Evolutionary conservation across 1,284 basidiomycete genomes (phyloP), one percentile per base, ranked within the genome.

Genomic region (Xerocomus amazonicus): DNA sequence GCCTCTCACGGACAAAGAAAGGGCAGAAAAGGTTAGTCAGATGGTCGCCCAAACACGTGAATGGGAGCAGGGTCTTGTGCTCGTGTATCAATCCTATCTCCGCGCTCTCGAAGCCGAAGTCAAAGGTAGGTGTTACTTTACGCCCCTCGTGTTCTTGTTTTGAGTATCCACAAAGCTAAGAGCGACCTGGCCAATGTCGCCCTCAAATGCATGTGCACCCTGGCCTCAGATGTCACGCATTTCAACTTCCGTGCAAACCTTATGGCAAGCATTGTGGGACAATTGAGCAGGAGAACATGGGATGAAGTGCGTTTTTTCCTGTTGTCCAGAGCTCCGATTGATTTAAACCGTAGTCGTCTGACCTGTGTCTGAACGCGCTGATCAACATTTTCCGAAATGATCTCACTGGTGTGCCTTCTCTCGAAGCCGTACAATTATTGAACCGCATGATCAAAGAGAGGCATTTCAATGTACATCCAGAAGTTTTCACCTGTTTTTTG

Each of bases 241-340:
- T 99, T 99, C 80, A 99, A 99, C 74, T 99, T 97, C 70, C 84
- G 91, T 44, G 78, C 83, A 58, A 98, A 99, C 71, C 80, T 99
- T 58, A 91, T 97, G 80, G 86, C 83, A 51, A 86, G 87, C 45
- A 75, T 99, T 43, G 84, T 99, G 16, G 83, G 88, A 45, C 81
- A 84, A 14, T 71, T 99, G 48, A 96, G 93, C 59, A 84, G 84
- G 59, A 86, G 82, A 67, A 83, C 87, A 33, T 97, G 94, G 92
- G 89, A 93, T 70, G 77, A 83, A 68, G 92, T 92, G 61, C 63
- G 80, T 65, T 35, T 35, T 44, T 28, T 44, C 55, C 47, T 53
- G 32, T 29, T 31, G 10, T 29, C 17, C 36, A 52, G 34, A 33
- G n/a, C 42, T 12, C 54, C 33, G 44, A 53, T 59, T 53, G 42